Evolutionary conservation across 441 rosid genomes (phyloP).

Genomic region (Manihot esculenta): DNA sequence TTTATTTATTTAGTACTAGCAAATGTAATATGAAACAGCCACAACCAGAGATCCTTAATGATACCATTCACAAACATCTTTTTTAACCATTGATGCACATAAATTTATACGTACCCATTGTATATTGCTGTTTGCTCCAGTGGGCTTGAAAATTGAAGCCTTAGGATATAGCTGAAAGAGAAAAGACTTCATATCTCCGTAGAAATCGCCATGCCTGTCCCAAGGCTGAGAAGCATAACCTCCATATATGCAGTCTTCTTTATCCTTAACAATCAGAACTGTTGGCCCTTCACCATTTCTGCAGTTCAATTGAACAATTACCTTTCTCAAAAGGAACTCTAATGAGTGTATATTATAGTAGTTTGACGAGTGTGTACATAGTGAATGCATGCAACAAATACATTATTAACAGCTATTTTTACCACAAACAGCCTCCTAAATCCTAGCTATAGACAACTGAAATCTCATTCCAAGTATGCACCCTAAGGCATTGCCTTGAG

Average conservation of each 20-base stretch:
- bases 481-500: background rate
- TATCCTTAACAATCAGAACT: conserved; percentile 70
- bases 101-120: conserved; percentile 67
- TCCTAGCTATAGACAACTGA: background rate
- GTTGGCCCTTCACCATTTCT: conserved; percentile 64
- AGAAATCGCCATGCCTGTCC: conserved; percentile 79
- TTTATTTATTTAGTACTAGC: background rate
- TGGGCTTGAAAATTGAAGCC: conserved; percentile 73
- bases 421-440: background rate
- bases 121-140: conserved; percentile 75
- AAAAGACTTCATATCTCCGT: conserved; percentile 89
- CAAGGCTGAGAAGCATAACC: conserved; percentile 93
- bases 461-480: background rate
- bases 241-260: conserved; percentile 70
- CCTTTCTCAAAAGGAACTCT: background rate
- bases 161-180: conserved; percentile 75
- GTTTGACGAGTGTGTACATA: background rate
- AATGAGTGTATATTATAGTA: background rate
- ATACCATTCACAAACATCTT: background rate
- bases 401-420: background rate
- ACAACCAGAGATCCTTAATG: background rate
- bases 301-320: conserved; percentile 43
- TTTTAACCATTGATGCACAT: background rate
- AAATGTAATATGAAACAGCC: background rate
- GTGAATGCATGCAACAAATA: background rate